phyloP scores from a whole-genome alignment of 805 yeast species.

The Kurtzmaniella fragi region DNA sequence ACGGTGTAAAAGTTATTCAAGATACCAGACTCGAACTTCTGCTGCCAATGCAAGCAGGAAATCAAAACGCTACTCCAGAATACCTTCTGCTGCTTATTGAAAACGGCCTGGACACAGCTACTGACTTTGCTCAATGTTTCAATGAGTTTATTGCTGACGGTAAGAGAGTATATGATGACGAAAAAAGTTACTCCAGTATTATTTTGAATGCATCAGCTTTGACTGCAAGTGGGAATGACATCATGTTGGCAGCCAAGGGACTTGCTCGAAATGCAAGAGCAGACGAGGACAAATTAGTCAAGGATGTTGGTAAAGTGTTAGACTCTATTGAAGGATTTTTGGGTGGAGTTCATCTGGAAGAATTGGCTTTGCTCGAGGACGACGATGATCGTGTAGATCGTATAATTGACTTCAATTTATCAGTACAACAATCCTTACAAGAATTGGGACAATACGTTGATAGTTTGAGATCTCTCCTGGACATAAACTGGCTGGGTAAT shows the following conservation, averaged over 20 bases:
- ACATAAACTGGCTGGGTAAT: conserved; percentile 40
- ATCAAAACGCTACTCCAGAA: conserved; percentile 68
- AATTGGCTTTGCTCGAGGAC: conserved; percentile 44
- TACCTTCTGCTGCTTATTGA: conserved; percentile 66
- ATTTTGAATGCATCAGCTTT: conserved; percentile 61
- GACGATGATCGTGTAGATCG: conserved; percentile 68
- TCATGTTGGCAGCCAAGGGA: conserved; percentile 67
- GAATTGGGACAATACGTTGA: conserved; percentile 52
- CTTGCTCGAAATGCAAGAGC: conserved; percentile 49
- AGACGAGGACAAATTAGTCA: conserved; percentile 48
- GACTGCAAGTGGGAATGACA: conserved; percentile 56
- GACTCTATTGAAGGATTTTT: conserved; percentile 59
- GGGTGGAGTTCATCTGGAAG: conserved; percentile 50
- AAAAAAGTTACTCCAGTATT: conserved; percentile 56
- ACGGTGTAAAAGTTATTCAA: conserved; percentile 70
- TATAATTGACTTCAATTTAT: conserved; percentile 71
- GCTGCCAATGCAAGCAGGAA: conserved; percentile 80
- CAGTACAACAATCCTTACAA: conserved; percentile 68
- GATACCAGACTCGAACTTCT: conserved; percentile 64
- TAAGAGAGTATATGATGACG: conserved; percentile 35
- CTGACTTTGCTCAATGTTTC: conserved; percentile 76
- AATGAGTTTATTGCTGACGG: conserved; percentile 76
- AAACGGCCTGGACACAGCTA: conserved; percentile 62
- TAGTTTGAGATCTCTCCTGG: conserved; percentile 34
- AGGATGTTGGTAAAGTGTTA: conserved; percentile 52